phyloP scores from a whole-genome alignment of 2,329 filamentous ascomycete species.

The Sclerotinia glacialis region DNA sequence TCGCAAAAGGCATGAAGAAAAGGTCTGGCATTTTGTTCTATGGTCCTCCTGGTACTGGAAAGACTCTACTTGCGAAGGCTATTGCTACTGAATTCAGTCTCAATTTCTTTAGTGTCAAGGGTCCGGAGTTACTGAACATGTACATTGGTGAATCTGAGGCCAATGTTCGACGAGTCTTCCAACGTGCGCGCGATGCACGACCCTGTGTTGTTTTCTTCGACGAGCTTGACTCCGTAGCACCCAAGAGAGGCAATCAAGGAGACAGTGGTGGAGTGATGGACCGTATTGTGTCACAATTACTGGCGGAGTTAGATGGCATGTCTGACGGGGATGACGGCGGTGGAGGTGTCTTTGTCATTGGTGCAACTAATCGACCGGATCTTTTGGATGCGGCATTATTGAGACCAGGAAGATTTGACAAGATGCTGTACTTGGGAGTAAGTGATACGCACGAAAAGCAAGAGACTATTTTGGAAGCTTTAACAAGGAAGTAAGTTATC shows the following conservation, averaged over 20 bases:
- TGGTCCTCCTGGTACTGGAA: constrained; percentile 85
- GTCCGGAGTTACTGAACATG: constrained; percentile 90
- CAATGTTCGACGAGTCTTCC: constrained; percentile 86
- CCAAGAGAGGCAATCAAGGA: constrained; percentile 94
- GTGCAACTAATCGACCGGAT: constrained; percentile 92
- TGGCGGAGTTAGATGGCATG: constrained; percentile 97
- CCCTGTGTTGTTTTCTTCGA: constrained; percentile 94
- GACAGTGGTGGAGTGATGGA: constrained; percentile 99
- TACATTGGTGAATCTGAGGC: constrained; percentile 94
- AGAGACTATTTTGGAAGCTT: constrained; percentile 84
- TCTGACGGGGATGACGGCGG: constrained; percentile 79
- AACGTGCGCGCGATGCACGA: constrained; percentile 77
- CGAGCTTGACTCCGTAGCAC: constrained; percentile 88
- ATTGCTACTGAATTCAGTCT: constrained; percentile 92
- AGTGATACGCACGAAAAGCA: constrained; percentile 97
- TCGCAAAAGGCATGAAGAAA: constrained; percentile 98
- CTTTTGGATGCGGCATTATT: constrained; percentile 86
- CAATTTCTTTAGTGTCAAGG: constrained; percentile 93
- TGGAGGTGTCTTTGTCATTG: constrained; percentile 92
- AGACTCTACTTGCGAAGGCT: constrained; percentile 88
- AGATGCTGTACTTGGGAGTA: constrained; percentile 96
- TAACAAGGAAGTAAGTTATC: constrained; percentile 80
- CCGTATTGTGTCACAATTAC: constrained; percentile 88
- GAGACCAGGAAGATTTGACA: constrained; percentile 89
- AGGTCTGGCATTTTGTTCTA: constrained; percentile 91